These are phyloP conservation scores for Chaetomiaceae sp. DNA, from an alignment of 2,329 filamentous ascomycete species.

Conservation along the genomic window DNA sequence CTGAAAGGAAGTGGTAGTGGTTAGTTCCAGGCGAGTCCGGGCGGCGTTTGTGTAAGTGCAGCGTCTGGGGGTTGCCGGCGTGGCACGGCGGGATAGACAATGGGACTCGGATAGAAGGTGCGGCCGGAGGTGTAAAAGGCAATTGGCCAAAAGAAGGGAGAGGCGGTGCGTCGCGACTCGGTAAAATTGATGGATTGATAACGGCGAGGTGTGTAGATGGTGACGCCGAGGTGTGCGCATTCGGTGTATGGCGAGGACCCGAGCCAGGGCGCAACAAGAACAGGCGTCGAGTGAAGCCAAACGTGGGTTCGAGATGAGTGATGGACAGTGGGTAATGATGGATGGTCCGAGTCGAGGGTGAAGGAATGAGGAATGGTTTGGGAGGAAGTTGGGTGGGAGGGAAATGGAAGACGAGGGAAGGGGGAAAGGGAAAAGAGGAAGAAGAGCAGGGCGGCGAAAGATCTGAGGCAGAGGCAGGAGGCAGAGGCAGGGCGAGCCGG, in stretches of 20 bases:
- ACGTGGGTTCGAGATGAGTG: neutral
- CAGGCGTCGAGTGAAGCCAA: conserved; percentile 13
- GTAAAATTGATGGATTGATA: neutral
- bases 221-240: neutral
- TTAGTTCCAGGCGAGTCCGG: conserved; percentile 22
- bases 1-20: conserved; percentile 24
- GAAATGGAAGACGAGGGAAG: conserved; percentile 24
- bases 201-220: neutral
- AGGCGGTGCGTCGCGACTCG: conserved; percentile 8
- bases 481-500: conserved; percentile 17
- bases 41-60: conserved; percentile 11
- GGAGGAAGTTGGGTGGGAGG: conserved; percentile 1
- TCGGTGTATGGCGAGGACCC: neutral
- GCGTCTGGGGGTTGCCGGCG: conserved; percentile 5
- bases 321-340: neutral
- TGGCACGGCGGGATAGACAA: neutral
- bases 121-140: conserved; percentile 20
- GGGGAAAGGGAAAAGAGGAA: conserved; percentile 21
- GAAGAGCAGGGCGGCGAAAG: conserved; percentile 23
- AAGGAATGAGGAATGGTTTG: neutral
- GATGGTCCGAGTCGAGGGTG: neutral
- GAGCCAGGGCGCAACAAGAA: conserved; percentile 14
- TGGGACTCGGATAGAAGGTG: neutral
- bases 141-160: conserved; percentile 22
- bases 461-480: conserved; percentile 22